phyloP scores from a whole-genome alignment of 2,329 filamentous ascomycete genomes.

The Cryphonectria parasitica region DNA sequence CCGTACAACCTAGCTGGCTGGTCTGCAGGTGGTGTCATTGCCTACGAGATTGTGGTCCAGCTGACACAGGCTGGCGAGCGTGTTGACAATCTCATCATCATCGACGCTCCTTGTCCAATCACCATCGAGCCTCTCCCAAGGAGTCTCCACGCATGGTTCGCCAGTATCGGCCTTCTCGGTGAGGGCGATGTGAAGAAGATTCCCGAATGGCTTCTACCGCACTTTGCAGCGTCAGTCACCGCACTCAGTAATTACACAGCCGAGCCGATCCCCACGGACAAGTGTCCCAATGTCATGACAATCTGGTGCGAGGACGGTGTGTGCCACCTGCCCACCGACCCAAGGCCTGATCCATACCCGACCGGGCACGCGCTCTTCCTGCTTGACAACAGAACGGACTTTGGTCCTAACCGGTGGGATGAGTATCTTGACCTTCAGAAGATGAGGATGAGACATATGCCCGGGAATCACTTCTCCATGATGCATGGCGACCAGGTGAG shows the following conservation, averaged over 20 bases:
- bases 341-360: constrained; percentile 64
- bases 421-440: constrained; percentile 65
- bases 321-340: constrained; percentile 68
- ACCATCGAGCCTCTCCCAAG: constrained; percentile 69
- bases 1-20: constrained; percentile 73
- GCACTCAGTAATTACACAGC: constrained; percentile 72
- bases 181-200: constrained; percentile 63
- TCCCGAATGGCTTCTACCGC: constrained; percentile 73
- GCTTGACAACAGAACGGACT: constrained; percentile 73
- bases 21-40: constrained; percentile 77
- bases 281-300: constrained; percentile 63
- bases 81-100: constrained; percentile 64
- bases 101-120: constrained; percentile 69
- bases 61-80: constrained; percentile 59
- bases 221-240: constrained; percentile 71
- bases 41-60: constrained; percentile 67
- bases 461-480: constrained; percentile 77
- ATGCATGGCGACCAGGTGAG: constrained; percentile 63
- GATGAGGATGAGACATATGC: constrained; percentile 69
- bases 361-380: constrained; percentile 69
- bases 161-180: constrained; percentile 71
- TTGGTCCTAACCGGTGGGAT: constrained; percentile 71
- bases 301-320: constrained; percentile 78
- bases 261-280: constrained; percentile 61
- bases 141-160: constrained; percentile 71